Conservation (phyloP, 208 protist genomes). For the Eutreptiella sp. region DNA sequence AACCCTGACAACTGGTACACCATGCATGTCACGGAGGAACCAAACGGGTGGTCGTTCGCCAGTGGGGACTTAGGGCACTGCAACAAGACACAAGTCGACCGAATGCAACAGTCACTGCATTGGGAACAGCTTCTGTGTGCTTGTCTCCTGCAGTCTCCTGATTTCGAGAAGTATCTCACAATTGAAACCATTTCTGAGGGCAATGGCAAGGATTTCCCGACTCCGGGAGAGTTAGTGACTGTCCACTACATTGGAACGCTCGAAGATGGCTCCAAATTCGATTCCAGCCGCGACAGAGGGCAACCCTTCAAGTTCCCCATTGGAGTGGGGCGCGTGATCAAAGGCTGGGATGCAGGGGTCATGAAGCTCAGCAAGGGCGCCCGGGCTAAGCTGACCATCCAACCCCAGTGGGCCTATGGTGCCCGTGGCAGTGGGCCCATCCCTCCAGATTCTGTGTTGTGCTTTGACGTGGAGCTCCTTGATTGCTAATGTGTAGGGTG, state of each 20-base stretch:
- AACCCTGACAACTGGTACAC: too few relatives aligned
- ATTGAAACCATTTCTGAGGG: slow-evolving; percentile 85
- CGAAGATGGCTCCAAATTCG: slow-evolving; percentile 71
- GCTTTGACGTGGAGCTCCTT: slow-evolving; percentile 80
- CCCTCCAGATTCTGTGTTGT: slow-evolving; percentile 67
- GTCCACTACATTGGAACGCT: slow-evolving; percentile 64
- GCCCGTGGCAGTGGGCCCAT: slow-evolving; percentile 68
- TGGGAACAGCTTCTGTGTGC: too few relatives aligned
- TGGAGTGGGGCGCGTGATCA: slow-evolving; percentile 79
- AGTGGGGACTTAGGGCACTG: too few relatives aligned
- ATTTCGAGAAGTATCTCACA: too few relatives aligned
- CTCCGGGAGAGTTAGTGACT: slow-evolving; percentile 68
- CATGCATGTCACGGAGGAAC: too few relatives aligned
- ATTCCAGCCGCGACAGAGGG: slow-evolving; percentile 63
- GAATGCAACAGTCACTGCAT: too few relatives aligned
- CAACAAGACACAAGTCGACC: too few relatives aligned
- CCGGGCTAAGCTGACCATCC: slow-evolving; percentile 78
- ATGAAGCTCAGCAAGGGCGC: slow-evolving; percentile 83
- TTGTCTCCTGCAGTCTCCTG: too few relatives aligned
- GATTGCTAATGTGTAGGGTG: too few relatives aligned
- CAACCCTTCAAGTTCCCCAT: slow-evolving; percentile 83
- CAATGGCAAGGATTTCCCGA: slow-evolving; percentile 77
- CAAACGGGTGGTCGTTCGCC: too few relatives aligned
- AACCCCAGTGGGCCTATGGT: slow-evolving; percentile 75
- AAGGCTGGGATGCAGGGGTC: slow-evolving; percentile 86